A percentile compares a stretch with the other conserved stretches of the same genome.
phyloP scores from a whole-genome alignment of 768 basidiomycete genomes.

The Mrakia blollopis region DNA sequence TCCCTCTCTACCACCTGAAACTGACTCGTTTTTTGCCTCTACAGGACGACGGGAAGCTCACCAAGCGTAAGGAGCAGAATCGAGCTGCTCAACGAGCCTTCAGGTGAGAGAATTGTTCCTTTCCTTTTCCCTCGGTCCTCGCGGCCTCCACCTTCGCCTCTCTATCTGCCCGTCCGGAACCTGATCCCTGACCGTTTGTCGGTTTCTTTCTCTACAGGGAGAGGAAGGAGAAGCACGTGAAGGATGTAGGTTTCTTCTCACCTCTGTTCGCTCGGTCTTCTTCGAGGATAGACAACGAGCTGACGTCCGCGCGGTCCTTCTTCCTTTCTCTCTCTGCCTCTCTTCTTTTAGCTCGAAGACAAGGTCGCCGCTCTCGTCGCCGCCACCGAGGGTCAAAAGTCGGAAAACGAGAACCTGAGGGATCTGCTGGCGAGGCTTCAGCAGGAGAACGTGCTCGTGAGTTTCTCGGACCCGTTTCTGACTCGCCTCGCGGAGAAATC shows the following conservation, averaged over 20 bases:
- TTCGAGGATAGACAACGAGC: slow-evolving; percentile 14
- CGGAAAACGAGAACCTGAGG: slow-evolving; percentile 84
- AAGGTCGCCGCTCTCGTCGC: slow-evolving; percentile 80
- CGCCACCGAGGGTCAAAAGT: slow-evolving; percentile 63
- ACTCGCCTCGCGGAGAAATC: not conserved
- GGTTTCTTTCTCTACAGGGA: slow-evolving; percentile 41
- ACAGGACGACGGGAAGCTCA: slow-evolving; percentile 65
- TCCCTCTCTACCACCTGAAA: not conserved
- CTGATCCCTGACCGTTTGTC: not conserved
- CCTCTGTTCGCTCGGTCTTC: not conserved
- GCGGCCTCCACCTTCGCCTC: not conserved
- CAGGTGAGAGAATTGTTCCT: slow-evolving; percentile 37
- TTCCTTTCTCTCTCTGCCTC: not conserved
- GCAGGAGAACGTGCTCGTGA: slow-evolving; percentile 57
- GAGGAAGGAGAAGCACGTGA: slow-evolving; percentile 98
- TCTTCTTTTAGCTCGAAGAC: slow-evolving; percentile 69
- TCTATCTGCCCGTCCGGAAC: not conserved
- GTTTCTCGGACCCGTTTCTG: not conserved
- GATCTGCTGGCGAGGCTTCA: slow-evolving; percentile 79
- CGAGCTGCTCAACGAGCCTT: slow-evolving; percentile 92
- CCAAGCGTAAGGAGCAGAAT: slow-evolving; percentile 96
- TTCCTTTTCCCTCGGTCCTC: no score
- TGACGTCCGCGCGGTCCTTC: not conserved
- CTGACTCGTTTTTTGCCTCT: not conserved
- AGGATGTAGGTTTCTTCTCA: slow-evolving; percentile 64